Evolutionary conservation across 2,329 filamentous ascomycete genomes (phyloP).

Genomic region (Aspergillus alliaceus): DNA sequence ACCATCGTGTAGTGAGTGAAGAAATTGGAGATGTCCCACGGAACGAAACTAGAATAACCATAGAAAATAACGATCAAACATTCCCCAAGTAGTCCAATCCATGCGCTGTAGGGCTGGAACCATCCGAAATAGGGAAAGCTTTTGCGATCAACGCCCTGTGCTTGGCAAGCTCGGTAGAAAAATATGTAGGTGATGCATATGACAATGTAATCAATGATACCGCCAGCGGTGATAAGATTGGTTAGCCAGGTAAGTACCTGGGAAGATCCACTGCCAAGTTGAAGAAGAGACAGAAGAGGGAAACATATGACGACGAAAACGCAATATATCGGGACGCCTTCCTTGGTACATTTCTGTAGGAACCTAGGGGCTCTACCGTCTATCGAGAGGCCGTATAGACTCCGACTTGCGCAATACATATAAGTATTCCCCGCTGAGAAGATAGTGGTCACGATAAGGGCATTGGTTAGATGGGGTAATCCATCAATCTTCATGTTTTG

Average conservation of each 20-base stretch:
- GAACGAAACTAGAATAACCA: constrained; percentile 55
- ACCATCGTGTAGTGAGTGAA: constrained; percentile 58
- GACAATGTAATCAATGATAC: constrained; percentile 61
- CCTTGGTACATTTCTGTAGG: constrained; percentile 59
- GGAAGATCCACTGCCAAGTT: constrained; percentile 50
- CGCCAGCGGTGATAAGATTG: constrained; percentile 57
- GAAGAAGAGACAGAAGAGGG: constrained; percentile 55
- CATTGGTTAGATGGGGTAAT: constrained; percentile 61
- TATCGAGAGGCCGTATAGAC: constrained; percentile 53
- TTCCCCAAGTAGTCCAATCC: background rate
- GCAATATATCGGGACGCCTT: constrained; percentile 62
- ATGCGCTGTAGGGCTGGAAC: constrained; percentile 59
- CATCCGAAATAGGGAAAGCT: constrained; percentile 58
- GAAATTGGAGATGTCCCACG: constrained; percentile 45
- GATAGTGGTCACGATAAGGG: constrained; percentile 54
- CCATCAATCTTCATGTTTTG: constrained; percentile 53
- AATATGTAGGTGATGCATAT: constrained; percentile 60
- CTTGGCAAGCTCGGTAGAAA: constrained; percentile 57
- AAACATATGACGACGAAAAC: constrained; percentile 56
- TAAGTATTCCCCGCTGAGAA: constrained; percentile 59
- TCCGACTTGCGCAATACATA: constrained; percentile 55
- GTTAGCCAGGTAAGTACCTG: constrained; percentile 56
- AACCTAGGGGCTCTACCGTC: constrained; percentile 55
- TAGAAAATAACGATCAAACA: constrained; percentile 39
- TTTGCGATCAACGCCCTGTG: constrained; percentile 53